phyloP scores from a whole-genome alignment of 345 rosid genomes.

The Gossypium stocksii region DNA sequence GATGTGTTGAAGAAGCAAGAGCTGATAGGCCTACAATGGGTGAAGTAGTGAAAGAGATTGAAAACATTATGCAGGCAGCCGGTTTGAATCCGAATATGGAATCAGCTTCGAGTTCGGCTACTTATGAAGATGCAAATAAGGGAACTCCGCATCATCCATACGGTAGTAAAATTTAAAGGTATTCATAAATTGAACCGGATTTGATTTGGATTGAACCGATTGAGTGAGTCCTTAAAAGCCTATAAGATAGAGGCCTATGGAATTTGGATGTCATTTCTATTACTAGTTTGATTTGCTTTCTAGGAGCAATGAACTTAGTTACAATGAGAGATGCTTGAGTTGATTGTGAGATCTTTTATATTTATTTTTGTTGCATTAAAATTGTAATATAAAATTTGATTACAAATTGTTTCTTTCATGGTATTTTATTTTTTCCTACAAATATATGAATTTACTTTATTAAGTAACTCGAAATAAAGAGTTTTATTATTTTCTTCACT shows the following conservation, averaged over 20 bases:
- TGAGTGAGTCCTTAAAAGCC: too few species aligned
- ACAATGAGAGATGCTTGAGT: constrained; percentile 4
- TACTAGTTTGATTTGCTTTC: neutral
- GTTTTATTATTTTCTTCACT: too few species aligned
- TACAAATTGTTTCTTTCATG: too few species aligned
- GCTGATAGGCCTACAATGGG: constrained; percentile 65
- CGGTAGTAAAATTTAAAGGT: neutral
- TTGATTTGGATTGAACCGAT: neutral
- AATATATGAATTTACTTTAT: too few species aligned
- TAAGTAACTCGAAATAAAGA: too few species aligned
- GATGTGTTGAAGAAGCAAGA: constrained; percentile 57
- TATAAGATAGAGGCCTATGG: neutral
- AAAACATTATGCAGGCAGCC: constrained; percentile 53
- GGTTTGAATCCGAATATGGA: constrained; percentile 56
- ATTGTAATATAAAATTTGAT: too few species aligned
- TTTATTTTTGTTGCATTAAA: too few species aligned
- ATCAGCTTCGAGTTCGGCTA: constrained; percentile 42
- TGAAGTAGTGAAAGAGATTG: constrained; percentile 73
- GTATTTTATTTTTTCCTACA: too few species aligned
- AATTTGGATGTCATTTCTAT: neutral
- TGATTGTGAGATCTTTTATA: too few species aligned
- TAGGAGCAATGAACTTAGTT: constrained; percentile 1
- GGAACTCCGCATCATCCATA: constrained; percentile 7
- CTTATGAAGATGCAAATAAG: constrained; percentile 3
- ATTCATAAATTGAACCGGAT: neutral